These are phyloP conservation scores for Puya raimondii DNA, from an alignment of 176 grass and related monocot genomes.

Conservation along the genomic window DNA sequence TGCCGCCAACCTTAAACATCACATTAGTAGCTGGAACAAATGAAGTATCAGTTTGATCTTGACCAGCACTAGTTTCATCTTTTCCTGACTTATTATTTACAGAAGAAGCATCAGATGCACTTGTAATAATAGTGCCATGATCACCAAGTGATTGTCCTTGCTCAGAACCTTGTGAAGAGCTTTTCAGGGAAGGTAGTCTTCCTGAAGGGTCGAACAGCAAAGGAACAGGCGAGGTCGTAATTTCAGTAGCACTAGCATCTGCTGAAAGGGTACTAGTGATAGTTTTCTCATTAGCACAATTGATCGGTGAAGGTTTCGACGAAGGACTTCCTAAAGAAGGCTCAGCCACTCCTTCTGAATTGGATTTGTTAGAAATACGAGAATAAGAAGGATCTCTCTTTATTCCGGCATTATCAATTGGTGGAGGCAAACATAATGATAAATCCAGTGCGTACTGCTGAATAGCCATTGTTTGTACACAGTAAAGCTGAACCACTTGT, in stretches of 20 bases:
- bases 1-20: conserved; percentile 36
- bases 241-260: conserved; percentile 29
- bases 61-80: conserved; percentile 30
- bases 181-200: conserved; percentile 33
- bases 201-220: conserved; percentile 33
- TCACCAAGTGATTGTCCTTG: conserved; percentile 33
- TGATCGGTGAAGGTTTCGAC: conserved; percentile 24
- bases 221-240: conserved; percentile 28
- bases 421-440: conserved; percentile 66
- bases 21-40: conserved; percentile 34
- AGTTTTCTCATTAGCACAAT: conserved; percentile 29
- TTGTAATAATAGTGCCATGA: conserved; percentile 31
- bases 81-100: conserved; percentile 31
- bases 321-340: conserved; percentile 23
- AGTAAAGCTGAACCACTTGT: conserved; percentile 81
- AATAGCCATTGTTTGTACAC: conserved; percentile 95
- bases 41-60: conserved; percentile 29
- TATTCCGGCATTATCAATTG: conserved; percentile 27
- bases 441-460: conserved; percentile 89
- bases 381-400: conserved; percentile 50
- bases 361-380: conserved; percentile 25
- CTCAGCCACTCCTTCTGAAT: conserved; percentile 18
- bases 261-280: conserved; percentile 27
- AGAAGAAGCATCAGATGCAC: conserved; percentile 23
- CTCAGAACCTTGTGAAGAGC: conserved; percentile 23